Conservation (phyloP, 2,329 filamentous ascomycete species). For the Paracoccidioides lutzii region DNA sequence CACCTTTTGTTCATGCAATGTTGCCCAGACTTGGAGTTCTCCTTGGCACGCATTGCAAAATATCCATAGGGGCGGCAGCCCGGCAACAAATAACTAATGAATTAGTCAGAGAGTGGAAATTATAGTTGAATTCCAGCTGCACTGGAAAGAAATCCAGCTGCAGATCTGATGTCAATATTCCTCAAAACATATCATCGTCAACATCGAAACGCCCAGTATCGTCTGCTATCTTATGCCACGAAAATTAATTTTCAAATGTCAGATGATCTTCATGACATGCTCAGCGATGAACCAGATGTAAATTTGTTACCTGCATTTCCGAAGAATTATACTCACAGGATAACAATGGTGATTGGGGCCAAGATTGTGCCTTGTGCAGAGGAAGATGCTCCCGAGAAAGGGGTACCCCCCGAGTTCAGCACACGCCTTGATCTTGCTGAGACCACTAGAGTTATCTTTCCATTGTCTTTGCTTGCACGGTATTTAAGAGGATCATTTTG, state of each 20-base stretch:
- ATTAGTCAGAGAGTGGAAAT: not conserved
- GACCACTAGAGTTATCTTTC: not conserved
- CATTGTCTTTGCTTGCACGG: not conserved
- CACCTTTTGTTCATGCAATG: no score
- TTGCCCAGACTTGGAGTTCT: no score
- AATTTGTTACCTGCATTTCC: slow-evolving; percentile 15
- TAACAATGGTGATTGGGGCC: no score
- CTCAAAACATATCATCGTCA: slow-evolving; percentile 10
- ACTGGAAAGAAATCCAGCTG: slow-evolving; percentile 13
- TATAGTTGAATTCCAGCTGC: slow-evolving; percentile 12
- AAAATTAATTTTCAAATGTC: slow-evolving; percentile 12
- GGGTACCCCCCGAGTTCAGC: not conserved
- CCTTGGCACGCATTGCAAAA: no score
- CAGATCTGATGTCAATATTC: slow-evolving; percentile 17
- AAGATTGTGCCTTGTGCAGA: no score
- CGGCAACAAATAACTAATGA: no score
- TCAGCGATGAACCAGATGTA: slow-evolving; percentile 12
- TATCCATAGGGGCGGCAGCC: no score
- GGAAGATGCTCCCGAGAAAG: not conserved
- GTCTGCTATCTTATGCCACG: slow-evolving; percentile 9
- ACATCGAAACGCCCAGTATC: slow-evolving; percentile 10
- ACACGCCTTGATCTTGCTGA: not conserved
- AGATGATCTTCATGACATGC: slow-evolving; percentile 8
- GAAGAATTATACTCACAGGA: slow-evolving; percentile 13
- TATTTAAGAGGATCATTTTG: not conserved